Evolutionary conservation across 805 yeast genomes (phyloP), one percentile per base, ranked within the genome.

Genomic region (Lipomyces oligophaga): DNA sequence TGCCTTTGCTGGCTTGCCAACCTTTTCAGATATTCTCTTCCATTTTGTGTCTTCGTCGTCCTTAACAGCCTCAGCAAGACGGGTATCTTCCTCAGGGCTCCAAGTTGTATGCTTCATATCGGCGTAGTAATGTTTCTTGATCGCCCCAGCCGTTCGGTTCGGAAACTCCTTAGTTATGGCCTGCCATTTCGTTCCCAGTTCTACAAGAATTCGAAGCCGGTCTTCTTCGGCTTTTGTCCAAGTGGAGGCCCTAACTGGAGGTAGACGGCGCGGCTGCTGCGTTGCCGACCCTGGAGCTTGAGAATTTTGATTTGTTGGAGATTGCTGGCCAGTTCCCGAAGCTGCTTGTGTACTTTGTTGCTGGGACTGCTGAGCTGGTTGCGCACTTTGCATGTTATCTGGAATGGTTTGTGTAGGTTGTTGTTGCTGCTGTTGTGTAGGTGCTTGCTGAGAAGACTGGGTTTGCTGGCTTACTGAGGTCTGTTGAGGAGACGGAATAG

Each of bases 61-160:
- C 15, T 47, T 36, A 8, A 50, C 46, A 0, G 58, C 50, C 30
- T 58, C 55, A 24, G 45, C 43, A 22, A 60, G 49, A 34, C 44
- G 24, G 19, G 45, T 39, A 27, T 60, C 63, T 24, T 60, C 63
- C n/a, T 58, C 60, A 11, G 53, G 50, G 13, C 46, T 52, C 63
- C 63, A 60, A 2, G 52, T 40, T 4, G 49, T 47, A 38, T 60
- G 58, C 43, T 60, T 60, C 63, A 60, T 60, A 36, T 60, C 63
- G n/a, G 63, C 63, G 41, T 60, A 60, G 41, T 53, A 60, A 31
- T 60, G 63, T 57, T 60, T 60, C 36, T 60, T 60, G 43, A 60
- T 60, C 10, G 63, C 63, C 16, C 63, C 63, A 3, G 63, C 60
- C 1, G 63, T 58, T 11, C 63, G 52, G 34, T 59, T 53, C 7